Base-by-base conservation (phyloP, 441 rosid species). In the Populus hybrid region DNA sequence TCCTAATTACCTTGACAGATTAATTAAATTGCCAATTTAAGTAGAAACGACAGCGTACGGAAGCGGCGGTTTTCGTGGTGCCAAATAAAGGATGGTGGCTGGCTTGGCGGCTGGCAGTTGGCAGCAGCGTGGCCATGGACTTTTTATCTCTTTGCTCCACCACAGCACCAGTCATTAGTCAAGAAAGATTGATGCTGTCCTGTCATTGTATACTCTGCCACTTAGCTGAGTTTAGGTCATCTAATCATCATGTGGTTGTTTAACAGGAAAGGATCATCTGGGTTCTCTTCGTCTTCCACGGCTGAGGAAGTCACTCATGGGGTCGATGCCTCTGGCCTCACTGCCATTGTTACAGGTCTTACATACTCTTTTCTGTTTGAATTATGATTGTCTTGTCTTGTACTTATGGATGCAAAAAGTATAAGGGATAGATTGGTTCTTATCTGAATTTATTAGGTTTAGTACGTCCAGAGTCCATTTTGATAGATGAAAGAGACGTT, bases 271-370 rank as follows among this genome's bases (percentile, higher is more conserved):
- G 79, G 79, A 7, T 67, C 82, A 66, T 86, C 89, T 40, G 87
- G 89, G 69, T 86, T 86, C 80, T 86, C 87, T 23, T 67, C 83
- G 14, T 84, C 87, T 61, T 86, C 89, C 72, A 86, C 89, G 4
- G 89, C 89, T 0, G 89, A 84, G 83, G 83, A 86, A 77, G 87
- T 84, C 11, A 84, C 87, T 0, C 69, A 78, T 2, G 89, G 85
- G 72, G 72, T 84, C 46, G 87, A 86, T 81, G 87, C 79, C 21
- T 82, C 86, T 35, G 84, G 82, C 67, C 89, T 86, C 67, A 86
- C 87, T 63, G 89, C 89, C 38, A 79, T 86, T 86, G 85, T 86
- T 53, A 84, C 89, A 86, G 89, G 89, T 86, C 26, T n/a, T 35
- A 12, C 10, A 10, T 6, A n/a, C 42, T 21, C 26, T 61, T 9